Percentiles rank a stretch among this genome's conserved stretches.
Evolutionary conservation across 2,329 filamentous ascomycete species (phyloP).

Genomic region (Aureobasidium leucospermi): DNA sequence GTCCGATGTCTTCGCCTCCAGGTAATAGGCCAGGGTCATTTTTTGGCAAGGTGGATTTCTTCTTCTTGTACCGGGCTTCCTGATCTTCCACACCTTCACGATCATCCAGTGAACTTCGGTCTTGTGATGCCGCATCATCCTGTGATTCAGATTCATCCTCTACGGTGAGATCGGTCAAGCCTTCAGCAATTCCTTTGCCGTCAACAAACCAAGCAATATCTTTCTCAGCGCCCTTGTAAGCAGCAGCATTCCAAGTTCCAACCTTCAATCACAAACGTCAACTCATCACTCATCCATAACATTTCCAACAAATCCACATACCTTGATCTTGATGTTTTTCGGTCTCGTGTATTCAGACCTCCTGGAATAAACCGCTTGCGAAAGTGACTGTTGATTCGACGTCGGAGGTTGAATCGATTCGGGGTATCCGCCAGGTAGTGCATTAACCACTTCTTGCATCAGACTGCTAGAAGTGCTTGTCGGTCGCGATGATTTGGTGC

Average conservation of each 20-base stretch:
- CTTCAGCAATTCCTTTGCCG: constrained; percentile 61
- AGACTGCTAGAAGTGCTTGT: constrained; percentile 24
- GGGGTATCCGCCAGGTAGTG: constrained; percentile 43
- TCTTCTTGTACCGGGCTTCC: constrained; percentile 39
- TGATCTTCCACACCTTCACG: constrained; percentile 41
- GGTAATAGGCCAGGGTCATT: constrained; percentile 42
- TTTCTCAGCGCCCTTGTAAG: constrained; percentile 74
- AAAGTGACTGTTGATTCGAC: constrained; percentile 42
- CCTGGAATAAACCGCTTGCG: constrained; percentile 60
- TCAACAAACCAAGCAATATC: constrained; percentile 88
- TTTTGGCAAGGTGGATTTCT: constrained; percentile 37
- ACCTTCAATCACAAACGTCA: constrained; percentile 44
- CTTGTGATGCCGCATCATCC: constrained; percentile 12
- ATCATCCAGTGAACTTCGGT: constrained; percentile 21
- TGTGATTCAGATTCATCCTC: constrained; percentile 19
- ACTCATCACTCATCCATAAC: not conserved
- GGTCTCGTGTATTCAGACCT: constrained; percentile 71
- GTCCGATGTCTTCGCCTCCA: constrained; percentile 63
- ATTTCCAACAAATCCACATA: not conserved
- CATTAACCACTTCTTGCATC: constrained; percentile 30
- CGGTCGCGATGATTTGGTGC: constrained; percentile 8
- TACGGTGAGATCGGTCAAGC: constrained; percentile 48
- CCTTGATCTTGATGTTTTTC: constrained; percentile 59
- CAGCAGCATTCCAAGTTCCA: constrained; percentile 91
- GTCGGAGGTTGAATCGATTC: constrained; percentile 15